phyloP scores from a whole-genome alignment of 495 filamentous ascomycete genomes.

The Talaromyces ruber region DNA sequence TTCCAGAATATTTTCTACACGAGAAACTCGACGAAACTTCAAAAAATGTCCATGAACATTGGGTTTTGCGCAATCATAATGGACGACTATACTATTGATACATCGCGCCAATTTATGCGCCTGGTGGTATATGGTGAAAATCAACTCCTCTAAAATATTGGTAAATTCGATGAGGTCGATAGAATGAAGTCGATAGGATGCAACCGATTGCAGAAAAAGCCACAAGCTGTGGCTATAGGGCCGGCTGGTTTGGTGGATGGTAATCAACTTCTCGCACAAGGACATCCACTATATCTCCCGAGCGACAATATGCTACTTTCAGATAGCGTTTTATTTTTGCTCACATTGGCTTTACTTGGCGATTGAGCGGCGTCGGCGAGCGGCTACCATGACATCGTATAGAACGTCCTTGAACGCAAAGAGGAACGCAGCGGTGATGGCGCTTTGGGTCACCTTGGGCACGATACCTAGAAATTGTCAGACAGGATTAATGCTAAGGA shows the following conservation, averaged over 20 bases:
- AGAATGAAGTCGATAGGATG: not conserved
- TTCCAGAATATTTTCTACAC: no score
- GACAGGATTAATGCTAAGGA: conserved; percentile 9
- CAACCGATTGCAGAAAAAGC: not conserved
- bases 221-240: not conserved
- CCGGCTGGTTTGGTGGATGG: not conserved
- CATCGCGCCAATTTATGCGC: not conserved
- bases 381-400: conserved; percentile 52
- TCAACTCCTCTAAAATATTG: not conserved
- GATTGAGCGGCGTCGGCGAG: conserved; percentile 38
- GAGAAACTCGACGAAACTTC: no score
- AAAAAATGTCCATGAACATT: not conserved
- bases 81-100: not conserved
- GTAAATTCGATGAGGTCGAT: no score
- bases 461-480: conserved; percentile 58
- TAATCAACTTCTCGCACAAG: not conserved
- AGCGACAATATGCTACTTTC: not conserved
- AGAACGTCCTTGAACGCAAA: conserved; percentile 97
- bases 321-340: not conserved
- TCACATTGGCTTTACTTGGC: conserved; percentile 17
- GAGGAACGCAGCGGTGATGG: conserved; percentile 89
- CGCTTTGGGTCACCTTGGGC: conserved; percentile 92
- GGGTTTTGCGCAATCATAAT: not conserved
- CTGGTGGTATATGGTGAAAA: not conserved
- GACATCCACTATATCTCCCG: not conserved